Conservation (phyloP, 208 protist species). For the Leishmania braziliensis region DNA sequence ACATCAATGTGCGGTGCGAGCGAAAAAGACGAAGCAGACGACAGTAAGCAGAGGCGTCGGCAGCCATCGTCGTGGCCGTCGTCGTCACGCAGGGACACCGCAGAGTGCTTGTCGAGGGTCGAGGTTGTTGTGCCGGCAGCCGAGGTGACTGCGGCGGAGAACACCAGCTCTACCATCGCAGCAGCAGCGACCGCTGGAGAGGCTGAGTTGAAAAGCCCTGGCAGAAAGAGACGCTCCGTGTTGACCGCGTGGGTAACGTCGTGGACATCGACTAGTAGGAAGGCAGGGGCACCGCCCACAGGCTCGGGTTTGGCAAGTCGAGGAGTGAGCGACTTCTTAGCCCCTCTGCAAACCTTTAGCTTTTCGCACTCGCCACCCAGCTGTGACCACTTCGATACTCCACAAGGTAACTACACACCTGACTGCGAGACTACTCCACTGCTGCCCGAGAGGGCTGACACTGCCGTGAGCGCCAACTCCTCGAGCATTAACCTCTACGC, state of each 20-base stretch:
- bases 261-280: neutral
- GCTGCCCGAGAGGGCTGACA: neutral
- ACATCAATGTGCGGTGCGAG: neutral
- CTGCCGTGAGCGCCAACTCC: neutral
- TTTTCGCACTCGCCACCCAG: neutral
- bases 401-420: neutral
- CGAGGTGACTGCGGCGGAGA: neutral
- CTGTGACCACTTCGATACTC: neutral
- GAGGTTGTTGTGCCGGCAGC: neutral
- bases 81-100: neutral
- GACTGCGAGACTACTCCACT: neutral
- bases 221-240: neutral
- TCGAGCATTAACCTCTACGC: neutral
- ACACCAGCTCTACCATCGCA: neutral
- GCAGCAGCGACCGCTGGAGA: neutral
- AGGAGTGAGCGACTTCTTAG: neutral
- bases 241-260: neutral
- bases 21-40: neutral
- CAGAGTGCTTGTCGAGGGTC: neutral
- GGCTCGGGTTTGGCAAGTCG: neutral
- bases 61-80: slow-evolving; percentile 8
- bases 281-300: neutral
- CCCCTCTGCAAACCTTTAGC: neutral
- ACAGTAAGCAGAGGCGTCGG: neutral
- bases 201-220: neutral